A percentile compares a stretch with the other conserved stretches of the same genome.
Evolutionary conservation across 2,329 filamentous ascomycete species (phyloP).

Genomic region (Cladophialophora immunda): DNA sequence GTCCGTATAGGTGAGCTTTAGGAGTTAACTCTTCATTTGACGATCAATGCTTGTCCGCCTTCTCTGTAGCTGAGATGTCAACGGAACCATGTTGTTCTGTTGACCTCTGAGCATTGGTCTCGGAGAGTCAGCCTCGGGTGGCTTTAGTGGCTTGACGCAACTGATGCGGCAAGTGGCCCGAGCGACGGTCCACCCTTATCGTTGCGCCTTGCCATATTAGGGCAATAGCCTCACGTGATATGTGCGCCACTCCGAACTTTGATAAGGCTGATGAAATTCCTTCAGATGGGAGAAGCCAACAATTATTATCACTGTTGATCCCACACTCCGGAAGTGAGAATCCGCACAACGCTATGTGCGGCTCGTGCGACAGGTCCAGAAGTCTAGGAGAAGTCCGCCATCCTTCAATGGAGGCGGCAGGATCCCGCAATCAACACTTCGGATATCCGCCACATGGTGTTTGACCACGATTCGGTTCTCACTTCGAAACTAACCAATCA

Average conservation of each 20-base stretch:
- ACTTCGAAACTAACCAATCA: neutral
- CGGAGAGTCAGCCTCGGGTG: neutral
- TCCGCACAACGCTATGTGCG: neutral
- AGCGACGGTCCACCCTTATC: neutral
- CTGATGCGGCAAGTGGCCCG: neutral
- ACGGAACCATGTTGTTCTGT: neutral
- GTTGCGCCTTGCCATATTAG: neutral
- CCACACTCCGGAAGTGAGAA: neutral
- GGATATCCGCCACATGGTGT: neutral
- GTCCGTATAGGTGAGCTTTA: neutral
- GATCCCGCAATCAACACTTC: neutral
- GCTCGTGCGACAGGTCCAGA: neutral
- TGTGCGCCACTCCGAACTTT: neutral
- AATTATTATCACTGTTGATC: neutral
- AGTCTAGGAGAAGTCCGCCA: neutral
- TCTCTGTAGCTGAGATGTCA: neutral
- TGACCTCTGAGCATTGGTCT: neutral
- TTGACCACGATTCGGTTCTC: neutral
- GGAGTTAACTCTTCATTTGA: neutral
- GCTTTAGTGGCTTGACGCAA: neutral
- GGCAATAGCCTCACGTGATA: neutral
- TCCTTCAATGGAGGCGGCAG: neutral
- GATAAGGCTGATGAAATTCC: neutral
- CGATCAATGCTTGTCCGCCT: neutral
- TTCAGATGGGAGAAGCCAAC: neutral